phyloP scores from a whole-genome alignment of 805 yeast genomes.

The Candida hungchunana region DNA sequence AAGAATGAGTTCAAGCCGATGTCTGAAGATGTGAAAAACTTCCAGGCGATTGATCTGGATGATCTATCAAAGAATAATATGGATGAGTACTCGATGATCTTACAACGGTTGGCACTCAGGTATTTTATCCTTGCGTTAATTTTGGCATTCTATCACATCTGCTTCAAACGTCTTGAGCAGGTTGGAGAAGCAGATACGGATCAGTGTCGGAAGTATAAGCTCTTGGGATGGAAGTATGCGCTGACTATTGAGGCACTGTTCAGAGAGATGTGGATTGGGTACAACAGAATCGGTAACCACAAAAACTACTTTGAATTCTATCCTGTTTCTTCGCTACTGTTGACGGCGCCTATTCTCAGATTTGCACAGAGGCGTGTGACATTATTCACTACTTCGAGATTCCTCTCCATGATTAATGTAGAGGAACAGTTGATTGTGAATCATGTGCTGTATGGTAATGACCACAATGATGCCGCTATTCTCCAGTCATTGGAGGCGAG shows the following conservation, averaged over 20 bases:
- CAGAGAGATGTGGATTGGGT: conserved; percentile 16
- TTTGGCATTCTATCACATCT: conserved; percentile 14
- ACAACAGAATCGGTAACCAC: conserved; percentile 9
- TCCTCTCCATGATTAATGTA: conserved; percentile 8
- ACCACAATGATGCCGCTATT: conserved; percentile 1
- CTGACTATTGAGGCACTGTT: conserved; percentile 12
- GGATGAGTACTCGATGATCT: conserved; percentile 7
- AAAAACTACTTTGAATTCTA: conserved; percentile 10
- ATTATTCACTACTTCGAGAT: conserved; percentile 9
- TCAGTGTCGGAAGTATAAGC: conserved; percentile 2
- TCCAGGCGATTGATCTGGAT: conserved; percentile 9
- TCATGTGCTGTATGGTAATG: conserved; percentile 14
- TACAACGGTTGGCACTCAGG: conserved; percentile 13
- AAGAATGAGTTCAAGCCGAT: conserved; percentile 10
- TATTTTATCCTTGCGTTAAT: conserved; percentile 9
- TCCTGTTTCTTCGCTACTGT: conserved; percentile 9
- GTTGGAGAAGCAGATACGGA: conserved; percentile 9
- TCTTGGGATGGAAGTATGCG: conserved; percentile 15
- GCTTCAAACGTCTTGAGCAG: conserved; percentile 16
- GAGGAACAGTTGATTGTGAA: conserved; percentile 14
- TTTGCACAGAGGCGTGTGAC: conserved; percentile 17
- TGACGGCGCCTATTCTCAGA: conserved; percentile 16
- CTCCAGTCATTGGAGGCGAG: conserved; percentile 4
- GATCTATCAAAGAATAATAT: conserved; percentile 9
- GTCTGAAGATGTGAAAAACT: conserved; percentile 6